Conservation (phyloP, 106 monocot genomes). For the Phalaenopsis equestris region DNA sequence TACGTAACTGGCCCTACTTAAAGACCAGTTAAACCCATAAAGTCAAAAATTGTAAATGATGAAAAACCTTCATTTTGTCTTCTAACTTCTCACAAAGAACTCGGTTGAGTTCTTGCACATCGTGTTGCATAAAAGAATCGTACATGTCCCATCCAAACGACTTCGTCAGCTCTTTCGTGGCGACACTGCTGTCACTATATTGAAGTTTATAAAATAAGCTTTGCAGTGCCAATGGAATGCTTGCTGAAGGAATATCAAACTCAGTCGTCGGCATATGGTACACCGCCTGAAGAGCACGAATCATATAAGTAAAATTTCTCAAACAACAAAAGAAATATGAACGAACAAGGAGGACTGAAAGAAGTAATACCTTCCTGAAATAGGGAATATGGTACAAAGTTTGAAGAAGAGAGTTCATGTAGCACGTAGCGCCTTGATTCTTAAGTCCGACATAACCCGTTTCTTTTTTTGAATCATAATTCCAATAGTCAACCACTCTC, state of each 20-base stretch:
- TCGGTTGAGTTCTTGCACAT: constrained; percentile 84
- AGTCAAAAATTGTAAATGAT: neutral
- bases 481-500: constrained; percentile 85
- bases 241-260: constrained; percentile 75
- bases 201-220: constrained; percentile 56
- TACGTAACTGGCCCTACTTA: no score
- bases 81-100: constrained; percentile 82
- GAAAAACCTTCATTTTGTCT: constrained; percentile 79
- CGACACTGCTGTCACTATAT: constrained; percentile 38
- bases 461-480: constrained; percentile 97
- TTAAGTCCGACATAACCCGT: constrained; percentile 98
- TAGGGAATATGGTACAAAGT: constrained; percentile 96
- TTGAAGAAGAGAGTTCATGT: constrained; percentile 99
- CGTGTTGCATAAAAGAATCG: constrained; percentile 70
- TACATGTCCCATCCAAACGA: constrained; percentile 59
- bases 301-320: neutral
- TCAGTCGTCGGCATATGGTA: constrained; percentile 92
- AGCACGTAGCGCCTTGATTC: constrained; percentile 99
- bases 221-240: constrained; percentile 77
- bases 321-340: neutral
- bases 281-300: constrained; percentile 46
- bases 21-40: neutral
- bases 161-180: constrained; percentile 50
- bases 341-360: neutral
- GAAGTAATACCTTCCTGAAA: constrained; percentile 75